Evolutionary conservation across 2,329 filamentous ascomycete species (phyloP).

Genomic region (Fusarium coffeatum): DNA sequence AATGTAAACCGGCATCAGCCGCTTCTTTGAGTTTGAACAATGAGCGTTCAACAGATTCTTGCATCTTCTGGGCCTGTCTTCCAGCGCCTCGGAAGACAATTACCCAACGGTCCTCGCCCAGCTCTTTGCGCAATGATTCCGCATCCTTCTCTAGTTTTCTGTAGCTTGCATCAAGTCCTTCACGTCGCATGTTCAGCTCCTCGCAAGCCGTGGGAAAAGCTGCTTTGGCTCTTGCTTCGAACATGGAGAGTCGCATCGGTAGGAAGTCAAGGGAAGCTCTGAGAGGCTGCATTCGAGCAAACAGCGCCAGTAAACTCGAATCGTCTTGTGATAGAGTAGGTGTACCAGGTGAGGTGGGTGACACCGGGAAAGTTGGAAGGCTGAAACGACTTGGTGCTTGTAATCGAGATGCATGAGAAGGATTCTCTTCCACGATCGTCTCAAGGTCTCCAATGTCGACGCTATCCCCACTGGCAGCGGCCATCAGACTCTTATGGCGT

Average conservation of each 20-base stretch:
- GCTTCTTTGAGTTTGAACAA: constrained; percentile 83
- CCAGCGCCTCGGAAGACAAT: constrained; percentile 94
- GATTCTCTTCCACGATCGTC: constrained; percentile 91
- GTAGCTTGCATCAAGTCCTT: constrained; percentile 84
- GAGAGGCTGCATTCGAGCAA: constrained; percentile 94
- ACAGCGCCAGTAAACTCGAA: constrained; percentile 86
- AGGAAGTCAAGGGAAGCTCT: constrained; percentile 94
- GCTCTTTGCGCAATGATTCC: constrained; percentile 86
- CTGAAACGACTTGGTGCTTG: constrained; percentile 74
- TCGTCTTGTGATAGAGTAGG: constrained; percentile 78
- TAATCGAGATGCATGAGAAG: constrained; percentile 64
- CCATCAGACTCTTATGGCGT: constrained; percentile 81
- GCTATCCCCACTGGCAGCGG: constrained; percentile 69
- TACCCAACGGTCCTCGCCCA: constrained; percentile 96
- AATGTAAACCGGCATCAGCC: constrained; percentile 78
- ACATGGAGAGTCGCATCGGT: constrained; percentile 91
- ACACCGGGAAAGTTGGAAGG: constrained; percentile 71
- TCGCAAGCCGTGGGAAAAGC: constrained; percentile 92
- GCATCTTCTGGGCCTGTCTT: constrained; percentile 94
- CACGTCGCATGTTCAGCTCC: constrained; percentile 81
- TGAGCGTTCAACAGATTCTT: constrained; percentile 91
- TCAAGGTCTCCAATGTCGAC: constrained; percentile 89
- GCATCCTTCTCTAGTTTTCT: constrained; percentile 90
- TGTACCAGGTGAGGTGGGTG: constrained; percentile 68
- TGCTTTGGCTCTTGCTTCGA: constrained; percentile 79